Base-by-base conservation (phyloP, 805 yeast species). In the Danielia reshetovae region DNA sequence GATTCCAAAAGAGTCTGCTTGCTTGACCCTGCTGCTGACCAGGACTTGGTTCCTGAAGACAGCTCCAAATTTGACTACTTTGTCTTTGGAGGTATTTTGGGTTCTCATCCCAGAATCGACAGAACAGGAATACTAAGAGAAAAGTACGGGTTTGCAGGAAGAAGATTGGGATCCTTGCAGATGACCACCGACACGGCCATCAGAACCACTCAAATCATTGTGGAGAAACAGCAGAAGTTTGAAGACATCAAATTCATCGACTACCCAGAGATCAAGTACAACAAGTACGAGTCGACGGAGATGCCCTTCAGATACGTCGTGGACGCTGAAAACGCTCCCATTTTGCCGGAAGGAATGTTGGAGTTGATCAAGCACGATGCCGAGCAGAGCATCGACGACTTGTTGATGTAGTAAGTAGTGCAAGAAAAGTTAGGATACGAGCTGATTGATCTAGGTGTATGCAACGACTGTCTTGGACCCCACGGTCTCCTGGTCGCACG, bases 111-210 rank as follows among this genome's bases (percentile, higher is more conserved):
- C 6, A 81, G 87, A 45, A 74, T 94, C 51, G 97, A 90, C 57
- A 79, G 97, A 60, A 90, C 98, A 2, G 93, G 89, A 2, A 93
- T 89, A 52, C 72, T 90, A 42, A 74, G 95, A 51, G 60, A 59
- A 26, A 82, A 84, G 51, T 81, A 88, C 48, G 95, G 96, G 0
- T 81, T 88, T 52, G 78, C 75, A 1, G 96, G 97, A 7, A 79
- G 93, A 63, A 74, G 96, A 56, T 69, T 90, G 34, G 97, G 96
- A 2, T 74, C 69, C 33, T 74, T 83, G 46, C 98, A 90, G 57
- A 93, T 90, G 97, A 87, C 97, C 12, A 90, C 98, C 0, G 98
- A 90, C 55, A 90, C 98, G 1, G 97, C 97, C 0, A 82, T 93
- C 22, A 76, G 98, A 59, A 87, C 95, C 13, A 87, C 97, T 1